Percentiles rank a stretch among this genome's conserved stretches.
Evolutionary conservation across 2,329 filamentous ascomycete species (phyloP).

Genomic region (Saccharata proteae): DNA sequence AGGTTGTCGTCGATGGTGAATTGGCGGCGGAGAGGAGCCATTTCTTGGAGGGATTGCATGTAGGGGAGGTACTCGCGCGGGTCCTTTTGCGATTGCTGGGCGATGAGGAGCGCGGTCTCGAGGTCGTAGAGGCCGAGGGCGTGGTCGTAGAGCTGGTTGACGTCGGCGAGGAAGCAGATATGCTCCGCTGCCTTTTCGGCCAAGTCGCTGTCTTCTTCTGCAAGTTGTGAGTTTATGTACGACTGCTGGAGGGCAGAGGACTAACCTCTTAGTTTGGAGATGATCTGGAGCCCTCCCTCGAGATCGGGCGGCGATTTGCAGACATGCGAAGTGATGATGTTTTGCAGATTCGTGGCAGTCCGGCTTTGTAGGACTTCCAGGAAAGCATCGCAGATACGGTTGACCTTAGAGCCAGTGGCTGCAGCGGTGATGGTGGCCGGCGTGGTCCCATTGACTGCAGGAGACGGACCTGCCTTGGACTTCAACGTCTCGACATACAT

Average conservation of each 20-base stretch:
- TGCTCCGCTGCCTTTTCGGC: conserved; percentile 88
- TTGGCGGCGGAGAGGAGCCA: conserved; percentile 56
- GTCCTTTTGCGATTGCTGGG: conserved; percentile 92
- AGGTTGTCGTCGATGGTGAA: conserved; percentile 88
- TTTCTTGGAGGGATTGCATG: conserved; percentile 70
- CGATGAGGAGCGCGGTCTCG: conserved; percentile 77
- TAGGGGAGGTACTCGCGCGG: conserved; percentile 93
- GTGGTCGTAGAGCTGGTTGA: conserved; percentile 82
- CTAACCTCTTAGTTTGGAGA: conserved; percentile 54
- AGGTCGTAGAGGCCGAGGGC: conserved; percentile 86
- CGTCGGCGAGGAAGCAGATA: conserved; percentile 92
- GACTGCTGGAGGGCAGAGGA: background rate
- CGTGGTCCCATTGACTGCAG: conserved; percentile 11
- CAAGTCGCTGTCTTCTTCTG: conserved; percentile 48
- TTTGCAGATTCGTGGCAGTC: conserved; percentile 61
- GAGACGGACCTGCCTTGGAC: conserved; percentile 15
- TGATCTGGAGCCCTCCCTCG: conserved; percentile 68
- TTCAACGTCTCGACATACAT: conserved; percentile 82
- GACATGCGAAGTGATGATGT: conserved; percentile 86
- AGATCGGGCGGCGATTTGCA: conserved; percentile 88
- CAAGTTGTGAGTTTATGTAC: background rate
- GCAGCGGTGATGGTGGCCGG: background rate
- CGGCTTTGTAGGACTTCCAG: conserved; percentile 52
- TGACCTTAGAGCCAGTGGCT: conserved; percentile 51
- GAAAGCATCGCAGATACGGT: conserved; percentile 77